These are phyloP conservation scores for Aspergillus floridensis DNA, from an alignment of 2,329 filamentous ascomycete genomes.

Conservation along the genomic window DNA sequence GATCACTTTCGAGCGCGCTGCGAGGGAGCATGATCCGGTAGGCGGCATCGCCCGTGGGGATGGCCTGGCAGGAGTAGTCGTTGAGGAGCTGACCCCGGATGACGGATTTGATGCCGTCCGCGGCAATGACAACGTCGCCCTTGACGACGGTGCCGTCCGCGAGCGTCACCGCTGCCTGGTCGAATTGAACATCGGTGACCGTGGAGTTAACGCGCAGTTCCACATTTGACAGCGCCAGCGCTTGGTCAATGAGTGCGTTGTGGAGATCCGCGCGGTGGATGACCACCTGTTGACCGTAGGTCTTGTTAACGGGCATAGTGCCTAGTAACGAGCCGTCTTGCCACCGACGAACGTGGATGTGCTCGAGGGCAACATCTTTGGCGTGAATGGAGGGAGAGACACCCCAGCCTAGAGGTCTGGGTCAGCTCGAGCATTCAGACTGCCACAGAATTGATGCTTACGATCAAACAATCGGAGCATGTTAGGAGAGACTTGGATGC, in stretches of 20 bases:
- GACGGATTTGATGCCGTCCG: conserved; percentile 55
- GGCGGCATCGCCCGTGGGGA: conserved; percentile 66
- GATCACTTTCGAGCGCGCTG: conserved; percentile 63
- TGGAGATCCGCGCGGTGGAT: conserved; percentile 39
- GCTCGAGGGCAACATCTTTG: conserved; percentile 33
- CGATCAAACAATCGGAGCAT: conserved; percentile 71
- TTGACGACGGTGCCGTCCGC: conserved; percentile 24
- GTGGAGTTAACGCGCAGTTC: conserved; percentile 29
- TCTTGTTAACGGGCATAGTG: conserved; percentile 36
- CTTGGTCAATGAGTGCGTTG: conserved; percentile 31
- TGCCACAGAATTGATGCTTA: conserved; percentile 17
- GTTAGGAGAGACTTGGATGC: conserved; percentile 80
- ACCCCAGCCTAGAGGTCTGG: conserved; percentile 31
- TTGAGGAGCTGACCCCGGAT: conserved; percentile 43
- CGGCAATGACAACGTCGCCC: conserved; percentile 52
- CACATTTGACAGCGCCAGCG: conserved; percentile 30
- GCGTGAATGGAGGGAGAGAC: conserved; percentile 34
- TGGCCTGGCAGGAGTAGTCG: conserved; percentile 24
- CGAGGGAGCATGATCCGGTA: conserved; percentile 76
- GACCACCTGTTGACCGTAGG: conserved; percentile 34
- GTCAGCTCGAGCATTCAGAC: neutral
- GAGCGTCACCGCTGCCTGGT: conserved; percentile 29
- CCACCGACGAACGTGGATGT: conserved; percentile 38
- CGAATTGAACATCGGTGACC: conserved; percentile 28
- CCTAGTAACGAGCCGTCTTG: conserved; percentile 32